Evolutionary conservation across 2,329 filamentous ascomycete genomes (phyloP), one percentile per base, ranked within the genome.

Genomic region (Bimuria novae-zelandiae): DNA sequence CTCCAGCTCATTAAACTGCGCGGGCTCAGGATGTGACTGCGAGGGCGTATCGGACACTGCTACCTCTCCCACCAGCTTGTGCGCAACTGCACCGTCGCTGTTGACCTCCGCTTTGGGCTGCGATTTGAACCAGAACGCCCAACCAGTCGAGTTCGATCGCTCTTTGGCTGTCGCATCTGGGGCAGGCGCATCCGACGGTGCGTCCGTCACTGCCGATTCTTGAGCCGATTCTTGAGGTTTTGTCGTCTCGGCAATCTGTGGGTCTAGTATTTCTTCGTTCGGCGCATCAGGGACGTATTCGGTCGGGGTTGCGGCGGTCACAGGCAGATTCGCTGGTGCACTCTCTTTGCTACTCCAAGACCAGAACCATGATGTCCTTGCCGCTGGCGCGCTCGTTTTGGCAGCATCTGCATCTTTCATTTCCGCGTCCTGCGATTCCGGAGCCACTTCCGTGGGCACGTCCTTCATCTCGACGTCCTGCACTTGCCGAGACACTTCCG

Each of bases 51-150:
- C 75, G 12, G 77, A 77, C 6, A 81, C 79, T 16, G 79, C 79
- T 4, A 81, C 66, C 55, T 81, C 78, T 5, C 76, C 75, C 12
- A 83, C 75, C 47, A 82, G 77, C 52, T 82, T 84, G 77, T 60
- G 80, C 72, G 73, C 88, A 77, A 37, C 85, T 82, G 42, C 80
- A 70, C 69, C 86, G 77, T 29, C 83, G 77, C 56, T 83, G 78
- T 45, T 63, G 81, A 77, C 21, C 78, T 84, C 59, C 70, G 66
- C 63, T 79, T 82, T 30, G 66, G 75, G 59, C 51, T 73, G 73
- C 3, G 87, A 85, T 40, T 81, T 83, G 12, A 87, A 90, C 89
- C 89, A 93, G 60, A 93, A 92, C 0, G 87, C 89, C 89, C 89
- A 93, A 0, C 87, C 89, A 0, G 89, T 88, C 70, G 57, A 75